A percentile compares a stretch with the other conserved stretches of the same genome.
Conservation (phyloP, 129 eudicot genomes). For the Lonicera japonica region DNA sequence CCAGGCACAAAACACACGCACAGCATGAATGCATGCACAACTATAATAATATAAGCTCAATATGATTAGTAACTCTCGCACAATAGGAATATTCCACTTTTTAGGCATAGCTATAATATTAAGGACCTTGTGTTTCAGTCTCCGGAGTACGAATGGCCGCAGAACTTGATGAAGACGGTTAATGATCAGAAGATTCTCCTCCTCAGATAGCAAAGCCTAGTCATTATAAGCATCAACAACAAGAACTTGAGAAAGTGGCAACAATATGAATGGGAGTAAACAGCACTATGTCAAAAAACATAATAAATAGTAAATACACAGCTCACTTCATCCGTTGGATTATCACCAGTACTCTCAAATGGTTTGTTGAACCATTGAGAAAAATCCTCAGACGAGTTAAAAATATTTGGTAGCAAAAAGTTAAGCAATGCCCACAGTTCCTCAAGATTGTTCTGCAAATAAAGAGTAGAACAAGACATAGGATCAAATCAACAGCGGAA, state of each 20-base stretch:
- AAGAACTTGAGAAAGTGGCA: not conserved
- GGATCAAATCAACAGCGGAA: not conserved
- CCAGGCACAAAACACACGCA: no score
- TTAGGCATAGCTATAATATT: not conserved
- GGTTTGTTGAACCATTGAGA: conserved; percentile 99
- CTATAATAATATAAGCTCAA: not conserved
- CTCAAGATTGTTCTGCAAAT: conserved; percentile 86
- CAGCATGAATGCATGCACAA: not conserved
- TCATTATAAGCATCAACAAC: conserved; percentile 10
- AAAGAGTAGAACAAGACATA: not conserved
- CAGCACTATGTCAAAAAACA: not conserved
- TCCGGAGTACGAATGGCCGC: conserved; percentile 94
- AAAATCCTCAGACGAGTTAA: conserved; percentile 92
- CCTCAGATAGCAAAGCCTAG: conserved; percentile 93
- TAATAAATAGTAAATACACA: conserved; percentile 1
- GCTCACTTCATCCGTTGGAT: conserved; percentile 81
- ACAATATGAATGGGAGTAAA: not conserved
- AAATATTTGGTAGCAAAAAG: conserved; percentile 91
- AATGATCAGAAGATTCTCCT: conserved; percentile 88
- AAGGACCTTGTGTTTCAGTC: conserved; percentile 93
- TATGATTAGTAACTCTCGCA: not conserved
- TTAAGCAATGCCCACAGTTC: conserved; percentile 98
- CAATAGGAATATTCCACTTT: not conserved
- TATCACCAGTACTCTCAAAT: conserved; percentile 83
- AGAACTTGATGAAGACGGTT: conserved; percentile 98